Evolutionary conservation across 805 yeast species (phyloP).

Genomic region (Candida pseudofarinosa): DNA sequence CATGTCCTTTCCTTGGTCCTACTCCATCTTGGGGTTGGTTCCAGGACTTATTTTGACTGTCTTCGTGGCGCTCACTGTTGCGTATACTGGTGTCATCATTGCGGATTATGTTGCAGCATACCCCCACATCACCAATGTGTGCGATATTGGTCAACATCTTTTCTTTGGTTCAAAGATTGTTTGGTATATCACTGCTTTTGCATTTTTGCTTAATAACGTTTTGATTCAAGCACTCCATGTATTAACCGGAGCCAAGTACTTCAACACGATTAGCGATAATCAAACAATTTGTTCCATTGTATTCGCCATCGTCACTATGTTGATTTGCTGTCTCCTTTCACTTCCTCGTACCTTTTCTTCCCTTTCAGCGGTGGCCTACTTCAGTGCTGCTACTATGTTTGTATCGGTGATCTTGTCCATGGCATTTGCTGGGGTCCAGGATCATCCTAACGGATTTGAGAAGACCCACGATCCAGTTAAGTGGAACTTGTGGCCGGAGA

Average conservation of each 20-base stretch:
- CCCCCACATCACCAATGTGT: constrained; percentile 49
- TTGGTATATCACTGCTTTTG: constrained; percentile 55
- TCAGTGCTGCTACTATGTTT: constrained; percentile 56
- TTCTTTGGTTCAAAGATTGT: constrained; percentile 49
- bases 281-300: constrained; percentile 50
- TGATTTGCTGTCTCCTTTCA: constrained; percentile 48
- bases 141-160: constrained; percentile 57
- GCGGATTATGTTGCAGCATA: constrained; percentile 51
- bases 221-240: constrained; percentile 59
- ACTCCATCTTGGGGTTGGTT: constrained; percentile 53
- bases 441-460: constrained; percentile 42
- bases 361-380: constrained; percentile 48
- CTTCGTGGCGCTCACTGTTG: constrained; percentile 46
- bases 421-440: constrained; percentile 51
- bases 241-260: constrained; percentile 54
- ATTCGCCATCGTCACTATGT: constrained; percentile 46
- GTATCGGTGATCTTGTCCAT: constrained; percentile 50
- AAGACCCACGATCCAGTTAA: constrained; percentile 32
- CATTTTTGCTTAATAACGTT: constrained; percentile 52
- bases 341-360: constrained; percentile 55
- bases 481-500: constrained; percentile 46
- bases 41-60: constrained; percentile 55
- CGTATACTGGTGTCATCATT: constrained; percentile 54
- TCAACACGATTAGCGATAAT: constrained; percentile 49
- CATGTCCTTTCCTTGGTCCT: constrained; percentile 66